phyloP scores from a whole-genome alignment of 768 basidiomycete genomes.

The Tephrocybe sp. region DNA sequence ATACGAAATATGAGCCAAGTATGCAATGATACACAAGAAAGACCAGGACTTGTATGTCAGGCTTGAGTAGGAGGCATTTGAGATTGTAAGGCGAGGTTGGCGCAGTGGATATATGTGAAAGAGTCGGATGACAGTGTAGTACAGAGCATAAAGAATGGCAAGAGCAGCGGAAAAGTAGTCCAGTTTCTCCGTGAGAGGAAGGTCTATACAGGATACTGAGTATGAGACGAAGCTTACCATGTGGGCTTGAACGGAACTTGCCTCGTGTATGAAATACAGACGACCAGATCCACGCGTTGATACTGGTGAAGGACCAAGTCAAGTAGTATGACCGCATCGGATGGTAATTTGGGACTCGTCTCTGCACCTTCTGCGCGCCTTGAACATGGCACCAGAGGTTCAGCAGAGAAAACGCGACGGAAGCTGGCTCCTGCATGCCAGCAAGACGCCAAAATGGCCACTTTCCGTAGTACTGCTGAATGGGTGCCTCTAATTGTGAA shows the following conservation, averaged over 20 bases:
- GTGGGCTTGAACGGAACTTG: constrained; percentile 32
- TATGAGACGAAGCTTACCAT: constrained; percentile 1
- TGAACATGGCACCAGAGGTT: constrained; percentile 77
- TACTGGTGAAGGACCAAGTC: constrained; percentile 63
- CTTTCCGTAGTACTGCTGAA: constrained; percentile 91
- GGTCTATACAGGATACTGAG: constrained; percentile 53
- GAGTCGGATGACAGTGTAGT: constrained; percentile 73
- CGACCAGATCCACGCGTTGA: constrained; percentile 95
- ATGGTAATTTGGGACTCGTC: constrained; percentile 50
- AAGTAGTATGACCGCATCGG: constrained; percentile 73
- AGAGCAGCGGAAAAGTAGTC: constrained; percentile 96
- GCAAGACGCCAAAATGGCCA: constrained; percentile 92
- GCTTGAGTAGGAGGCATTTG: constrained; percentile 19
- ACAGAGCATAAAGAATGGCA: constrained; percentile 80
- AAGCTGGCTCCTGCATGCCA: constrained; percentile 95
- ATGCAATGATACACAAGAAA: constrained; percentile 53
- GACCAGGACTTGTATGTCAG: constrained; percentile 40
- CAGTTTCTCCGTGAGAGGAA: constrained; percentile 79
- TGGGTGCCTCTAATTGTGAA: constrained; percentile 33
- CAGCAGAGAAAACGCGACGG: constrained; percentile 84
- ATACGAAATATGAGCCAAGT: constrained; percentile 76
- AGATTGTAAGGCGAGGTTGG: constrained; percentile 27
- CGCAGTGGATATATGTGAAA: constrained; percentile 72
- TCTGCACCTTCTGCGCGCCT: constrained; percentile 53
- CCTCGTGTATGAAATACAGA: constrained; percentile 92